Evolutionary conservation across 1,139 yeast genomes (phyloP).

Genomic region (Yamadazyma oceani): DNA sequence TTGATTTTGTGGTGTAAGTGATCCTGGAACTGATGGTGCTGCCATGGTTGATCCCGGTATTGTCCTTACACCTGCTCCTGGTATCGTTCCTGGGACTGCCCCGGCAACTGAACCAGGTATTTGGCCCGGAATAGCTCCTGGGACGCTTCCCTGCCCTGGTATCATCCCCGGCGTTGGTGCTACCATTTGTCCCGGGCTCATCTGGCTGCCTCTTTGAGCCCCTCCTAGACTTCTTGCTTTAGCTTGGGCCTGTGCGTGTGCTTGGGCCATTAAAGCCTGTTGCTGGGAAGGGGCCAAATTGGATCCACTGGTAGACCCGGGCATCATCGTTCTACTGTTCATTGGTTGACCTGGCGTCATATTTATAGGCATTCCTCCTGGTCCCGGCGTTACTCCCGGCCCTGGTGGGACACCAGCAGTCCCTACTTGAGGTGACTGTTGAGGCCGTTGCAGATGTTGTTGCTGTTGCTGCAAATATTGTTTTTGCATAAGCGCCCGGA

Average conservation of each 20-base stretch:
- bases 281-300: conserved; percentile 5
- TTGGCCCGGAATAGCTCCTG: conserved; percentile 1
- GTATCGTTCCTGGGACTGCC: background rate
- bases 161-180: conserved; percentile 3
- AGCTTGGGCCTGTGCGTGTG: conserved; percentile 1
- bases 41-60: no score
- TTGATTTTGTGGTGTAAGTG: no score
- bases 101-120: background rate
- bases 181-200: background rate
- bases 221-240: no score
- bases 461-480: conserved; percentile 30
- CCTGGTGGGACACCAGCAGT: conserved; percentile 5
- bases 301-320: conserved; percentile 5
- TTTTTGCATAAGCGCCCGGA: conserved; percentile 37
- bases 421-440: conserved; percentile 3
- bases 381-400: background rate
- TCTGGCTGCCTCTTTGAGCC: no score
- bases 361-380: no score
- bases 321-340: background rate
- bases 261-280: conserved; percentile 6
- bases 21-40: no score
- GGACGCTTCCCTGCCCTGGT: background rate
- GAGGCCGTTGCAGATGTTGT: conserved; percentile 6
- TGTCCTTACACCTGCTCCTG: no score
- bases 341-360: conserved; percentile 1